Base-by-base conservation (phyloP, 495 filamentous ascomycete genomes). In the Bathelium albidoporum region DNA sequence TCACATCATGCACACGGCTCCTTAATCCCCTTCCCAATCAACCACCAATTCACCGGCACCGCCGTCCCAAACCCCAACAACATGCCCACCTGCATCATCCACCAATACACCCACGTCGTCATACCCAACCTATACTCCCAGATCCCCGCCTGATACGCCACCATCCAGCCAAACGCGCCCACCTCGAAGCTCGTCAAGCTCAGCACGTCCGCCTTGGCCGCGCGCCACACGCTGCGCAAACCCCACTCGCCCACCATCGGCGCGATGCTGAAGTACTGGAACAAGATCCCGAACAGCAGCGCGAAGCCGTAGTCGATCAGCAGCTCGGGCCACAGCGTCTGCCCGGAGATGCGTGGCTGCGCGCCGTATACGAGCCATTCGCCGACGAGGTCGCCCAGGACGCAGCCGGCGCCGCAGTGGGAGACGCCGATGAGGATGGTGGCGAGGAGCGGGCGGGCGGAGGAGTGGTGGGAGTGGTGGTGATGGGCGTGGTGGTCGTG, bases 71-170 rank as follows among this genome's bases (percentile, higher is more conserved):
- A 61, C 5, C 72, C 72, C 24, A 70, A 55, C 29, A 69, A 60
- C 71, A 74, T 74, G 12, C 72, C 70, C 43, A 74, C 67, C 68
- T 74, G 72, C 72, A 71, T 74, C 69, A 73, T 73, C 62, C 66
- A 74, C 72, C 72, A 74, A 60, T 74, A 74, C 39, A 64, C 66
- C 22, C 59, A 58, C n/a, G 64, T 73, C 20, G 62, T 64, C 69
- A 71, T 72, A 24, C 61, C 61, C 28, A 73, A 58, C 39, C 29
- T 7, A 26, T 62, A 72, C 3, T 49, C 34, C 29, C 66, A 74
- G 24, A 72, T 70, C 14, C 36, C 71, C 41, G 71, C 60, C 65
- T 73, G 66, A 44, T 63, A 74, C 24, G 68, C 67, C 4, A 63
- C 66, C 72, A 74, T 74, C 72, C 72, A 74, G 0, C 72, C 71